These are phyloP conservation scores for Fusarium equiseti DNA, from an alignment of 2,329 filamentous ascomycete genomes.

Conservation along the genomic window DNA sequence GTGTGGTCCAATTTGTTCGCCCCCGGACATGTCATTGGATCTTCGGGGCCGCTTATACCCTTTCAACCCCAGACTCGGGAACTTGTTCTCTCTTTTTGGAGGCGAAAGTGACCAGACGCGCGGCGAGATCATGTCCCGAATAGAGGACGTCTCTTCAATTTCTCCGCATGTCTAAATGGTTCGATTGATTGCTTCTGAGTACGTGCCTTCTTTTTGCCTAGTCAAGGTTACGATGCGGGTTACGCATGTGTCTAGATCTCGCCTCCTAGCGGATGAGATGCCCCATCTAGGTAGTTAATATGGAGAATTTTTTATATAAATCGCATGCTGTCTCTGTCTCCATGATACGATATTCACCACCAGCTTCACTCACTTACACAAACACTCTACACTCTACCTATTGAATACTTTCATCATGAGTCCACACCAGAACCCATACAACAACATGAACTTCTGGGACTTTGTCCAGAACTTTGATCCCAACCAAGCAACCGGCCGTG, in stretches of 20 bases:
- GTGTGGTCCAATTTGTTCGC: constrained; percentile 17
- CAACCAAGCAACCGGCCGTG: constrained; percentile 49
- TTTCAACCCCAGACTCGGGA: constrained; percentile 17
- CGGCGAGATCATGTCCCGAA: constrained; percentile 36
- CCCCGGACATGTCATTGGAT: constrained; percentile 32
- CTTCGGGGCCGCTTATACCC: constrained; percentile 38
- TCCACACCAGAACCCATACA: constrained; percentile 40
- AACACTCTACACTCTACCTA: constrained; percentile 10
- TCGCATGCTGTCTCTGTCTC: constrained; percentile 16
- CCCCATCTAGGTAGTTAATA: constrained; percentile 32
- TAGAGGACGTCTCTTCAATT: constrained; percentile 1
- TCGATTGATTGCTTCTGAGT: constrained; percentile 40
- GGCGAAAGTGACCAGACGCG: constrained; percentile 40
- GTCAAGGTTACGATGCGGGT: constrained; percentile 34
- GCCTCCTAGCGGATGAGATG: constrained; percentile 35
- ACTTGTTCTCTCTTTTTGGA: neutral
- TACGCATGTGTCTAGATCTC: constrained; percentile 38
- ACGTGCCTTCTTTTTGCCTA: constrained; percentile 41
- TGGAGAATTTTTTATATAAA: constrained; percentile 39
- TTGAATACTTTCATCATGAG: constrained; percentile 35
- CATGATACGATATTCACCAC: constrained; percentile 16
- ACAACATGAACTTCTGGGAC: constrained; percentile 50
- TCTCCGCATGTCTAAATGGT: constrained; percentile 38
- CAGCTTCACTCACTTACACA: constrained; percentile 27
- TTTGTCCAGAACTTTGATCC: constrained; percentile 54